Evolutionary conservation across 2,329 filamentous ascomycete genomes (phyloP), one percentile per base, ranked within the genome.

Genomic region (Talaromyces sp.): DNA sequence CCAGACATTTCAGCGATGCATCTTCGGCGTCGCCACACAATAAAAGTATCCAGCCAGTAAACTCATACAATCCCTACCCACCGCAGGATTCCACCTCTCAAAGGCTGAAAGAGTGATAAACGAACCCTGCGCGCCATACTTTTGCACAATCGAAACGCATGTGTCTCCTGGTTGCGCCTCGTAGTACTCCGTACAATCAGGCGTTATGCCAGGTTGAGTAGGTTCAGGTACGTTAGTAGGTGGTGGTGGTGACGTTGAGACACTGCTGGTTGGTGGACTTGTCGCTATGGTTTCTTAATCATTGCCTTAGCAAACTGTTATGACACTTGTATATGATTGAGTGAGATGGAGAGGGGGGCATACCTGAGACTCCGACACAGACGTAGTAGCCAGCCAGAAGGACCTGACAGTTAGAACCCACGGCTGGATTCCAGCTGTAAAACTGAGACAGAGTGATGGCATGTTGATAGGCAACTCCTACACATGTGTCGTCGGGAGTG

Each of bases 141-240:
- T 60, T 43, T 69, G 49, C 54, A 68, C 66, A 38, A 75, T 73
- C 3, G 59, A 65, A 27, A 64, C 64, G 47, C 72, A 75, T 2
- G 53, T 69, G 29, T 75, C 70, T 4, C 71, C 72, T 1, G 45
- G 54, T 5, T 25, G 17, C 4, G 74, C 73, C 5, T 67, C 25
- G 58, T 76, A 70, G 40, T 68, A 76, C 6, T 65, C 61, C 6
- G 67, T 68, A 60, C 74, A 77, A 6, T 67, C 70, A 6, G 53
- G 29, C 5, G 69, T 65, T 8, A 72, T 69, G 1, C 69, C 70
- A 22, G 38, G 15, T 49, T 63, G 59, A 62, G 53, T 63, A 15
- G 60, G 64, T 36, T 31, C 5, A 6, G 64, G 60, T 51, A 15
- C 43, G 10, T 60, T 22, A 11, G 36, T 56, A 15, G 51, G 17